Evolutionary conservation across 495 filamentous ascomycete species (phyloP).

Genomic region (Xylaria palmicola): DNA sequence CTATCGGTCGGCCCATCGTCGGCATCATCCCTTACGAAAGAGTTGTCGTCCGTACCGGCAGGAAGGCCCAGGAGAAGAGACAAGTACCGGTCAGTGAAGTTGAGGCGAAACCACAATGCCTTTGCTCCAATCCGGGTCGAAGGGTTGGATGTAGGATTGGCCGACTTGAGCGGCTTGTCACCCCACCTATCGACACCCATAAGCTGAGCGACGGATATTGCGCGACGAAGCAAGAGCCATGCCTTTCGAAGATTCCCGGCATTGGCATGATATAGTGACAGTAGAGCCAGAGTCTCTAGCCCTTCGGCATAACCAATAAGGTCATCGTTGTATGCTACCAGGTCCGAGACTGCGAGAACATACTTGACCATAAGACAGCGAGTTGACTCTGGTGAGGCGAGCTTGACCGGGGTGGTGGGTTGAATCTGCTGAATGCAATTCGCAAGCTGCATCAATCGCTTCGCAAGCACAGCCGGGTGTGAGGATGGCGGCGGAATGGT

Average conservation of each 20-base stretch:
- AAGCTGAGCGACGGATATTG: conserved; percentile 43
- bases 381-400: conserved; percentile 34
- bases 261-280: conserved; percentile 41
- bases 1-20: conserved; percentile 29
- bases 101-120: conserved; percentile 36
- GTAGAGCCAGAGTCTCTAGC: conserved; percentile 39
- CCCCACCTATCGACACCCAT: conserved; percentile 41
- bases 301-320: conserved; percentile 47
- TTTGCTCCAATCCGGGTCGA: conserved; percentile 21
- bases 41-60: conserved; percentile 33
- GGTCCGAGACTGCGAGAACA: conserved; percentile 35
- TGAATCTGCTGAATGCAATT: conserved; percentile 50
- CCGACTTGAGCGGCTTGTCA: conserved; percentile 30
- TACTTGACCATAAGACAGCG: conserved; percentile 33
- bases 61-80: conserved; percentile 45
- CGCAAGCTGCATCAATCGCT: conserved; percentile 45
- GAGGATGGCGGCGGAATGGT: conserved; percentile 32
- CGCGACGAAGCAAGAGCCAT: conserved; percentile 44
- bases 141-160: conserved; percentile 25
- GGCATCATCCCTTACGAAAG: conserved; percentile 30
- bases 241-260: conserved; percentile 46
- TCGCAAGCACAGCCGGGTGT: conserved; percentile 47
- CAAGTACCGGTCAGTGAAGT: conserved; percentile 30
- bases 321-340: conserved; percentile 51
- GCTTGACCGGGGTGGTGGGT: conserved; percentile 20